Percentiles rank a stretch among this genome's conserved stretches.
These are phyloP conservation scores for Excoecaria cochinchinensis DNA, from an alignment of 345 rosid species.

Conservation along the genomic window DNA sequence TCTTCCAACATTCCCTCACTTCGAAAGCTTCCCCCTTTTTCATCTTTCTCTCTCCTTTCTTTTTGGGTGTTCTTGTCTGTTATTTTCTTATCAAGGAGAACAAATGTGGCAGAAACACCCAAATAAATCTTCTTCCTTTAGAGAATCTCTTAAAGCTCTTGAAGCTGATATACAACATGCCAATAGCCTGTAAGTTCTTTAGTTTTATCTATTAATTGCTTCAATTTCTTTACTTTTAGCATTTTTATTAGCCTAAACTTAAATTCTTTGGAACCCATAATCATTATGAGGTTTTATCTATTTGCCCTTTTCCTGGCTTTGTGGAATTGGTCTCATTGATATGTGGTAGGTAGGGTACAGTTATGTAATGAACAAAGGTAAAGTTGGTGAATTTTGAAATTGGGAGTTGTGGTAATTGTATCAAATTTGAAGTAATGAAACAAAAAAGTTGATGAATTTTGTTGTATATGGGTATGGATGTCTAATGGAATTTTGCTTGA, in stretches of 20 bases:
- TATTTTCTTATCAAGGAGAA: neutral
- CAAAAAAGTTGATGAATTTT: constrained; percentile 17
- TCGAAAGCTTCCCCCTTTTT: constrained; percentile 19
- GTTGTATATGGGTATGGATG: constrained; percentile 1
- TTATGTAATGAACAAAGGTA: neutral
- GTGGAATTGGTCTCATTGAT: neutral
- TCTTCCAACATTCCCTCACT: constrained; percentile 22
- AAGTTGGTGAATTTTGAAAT: neutral
- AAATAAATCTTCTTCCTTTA: constrained; percentile 40
- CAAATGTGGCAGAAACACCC: constrained; percentile 54
- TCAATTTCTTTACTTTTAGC: neutral
- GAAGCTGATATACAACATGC: constrained; percentile 69
- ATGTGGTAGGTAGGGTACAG: constrained; percentile 11
- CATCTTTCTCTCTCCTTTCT: constrained; percentile 21
- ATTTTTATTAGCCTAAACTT: neutral
- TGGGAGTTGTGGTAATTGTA: neutral
- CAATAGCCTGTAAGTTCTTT: constrained; percentile 47
- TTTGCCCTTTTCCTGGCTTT: constrained; percentile 3
- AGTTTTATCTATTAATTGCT: neutral
- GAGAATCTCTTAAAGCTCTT: constrained; percentile 59
- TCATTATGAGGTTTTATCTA: constrained; percentile 8
- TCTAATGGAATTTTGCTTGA: constrained; percentile 1
- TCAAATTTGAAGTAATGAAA: neutral
- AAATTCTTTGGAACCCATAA: constrained; percentile 15
- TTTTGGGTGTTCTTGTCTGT: neutral